phyloP scores from a whole-genome alignment of 768 basidiomycete species.

The Holtermanniella nyarrowii region DNA sequence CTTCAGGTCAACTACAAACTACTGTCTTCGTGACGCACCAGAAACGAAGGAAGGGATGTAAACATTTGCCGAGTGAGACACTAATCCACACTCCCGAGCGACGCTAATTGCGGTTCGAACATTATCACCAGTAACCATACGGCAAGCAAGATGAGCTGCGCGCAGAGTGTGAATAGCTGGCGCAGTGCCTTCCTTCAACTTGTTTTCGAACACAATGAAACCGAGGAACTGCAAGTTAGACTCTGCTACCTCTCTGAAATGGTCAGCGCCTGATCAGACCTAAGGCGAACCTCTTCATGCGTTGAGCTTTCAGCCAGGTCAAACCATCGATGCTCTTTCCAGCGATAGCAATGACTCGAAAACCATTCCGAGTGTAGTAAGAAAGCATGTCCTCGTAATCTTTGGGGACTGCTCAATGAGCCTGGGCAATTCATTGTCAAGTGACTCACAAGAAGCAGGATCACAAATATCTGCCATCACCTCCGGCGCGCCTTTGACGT shows the following conservation, averaged over 20 bases:
- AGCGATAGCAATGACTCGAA: slow-evolving; percentile 94
- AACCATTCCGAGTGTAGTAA: slow-evolving; percentile 93
- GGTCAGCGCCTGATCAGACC: slow-evolving; percentile 1
- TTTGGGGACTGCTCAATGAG: slow-evolving; percentile 58
- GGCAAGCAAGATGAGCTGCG: slow-evolving; percentile 77
- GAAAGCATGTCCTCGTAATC: slow-evolving; percentile 94
- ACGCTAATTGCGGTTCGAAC: slow-evolving; percentile 93
- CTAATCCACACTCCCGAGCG: slow-evolving; percentile 80
- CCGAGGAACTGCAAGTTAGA: slow-evolving; percentile 82
- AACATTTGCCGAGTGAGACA: slow-evolving; percentile 78
- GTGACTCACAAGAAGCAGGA: slow-evolving; percentile 66
- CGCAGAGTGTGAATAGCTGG: slow-evolving; percentile 82
- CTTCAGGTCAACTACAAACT: slow-evolving; percentile 10
- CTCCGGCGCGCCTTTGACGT: slow-evolving; percentile 98
- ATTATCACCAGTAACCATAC: slow-evolving; percentile 99
- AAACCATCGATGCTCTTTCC: slow-evolving; percentile 89
- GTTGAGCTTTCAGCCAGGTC: slow-evolving; percentile 94
- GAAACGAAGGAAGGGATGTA: slow-evolving; percentile 69
- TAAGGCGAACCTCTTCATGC: slow-evolving; percentile 68
- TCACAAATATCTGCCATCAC: slow-evolving; percentile 95
- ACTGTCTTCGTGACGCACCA: slow-evolving; percentile 50
- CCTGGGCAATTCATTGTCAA: not conserved
- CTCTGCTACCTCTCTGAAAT: slow-evolving; percentile 79
- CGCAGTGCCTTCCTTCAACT: slow-evolving; percentile 82
- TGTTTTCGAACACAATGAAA: slow-evolving; percentile 94